Evolutionary conservation across 1,284 basidiomycete species (phyloP).

Genomic region (Laetiporus sulphureus): DNA sequence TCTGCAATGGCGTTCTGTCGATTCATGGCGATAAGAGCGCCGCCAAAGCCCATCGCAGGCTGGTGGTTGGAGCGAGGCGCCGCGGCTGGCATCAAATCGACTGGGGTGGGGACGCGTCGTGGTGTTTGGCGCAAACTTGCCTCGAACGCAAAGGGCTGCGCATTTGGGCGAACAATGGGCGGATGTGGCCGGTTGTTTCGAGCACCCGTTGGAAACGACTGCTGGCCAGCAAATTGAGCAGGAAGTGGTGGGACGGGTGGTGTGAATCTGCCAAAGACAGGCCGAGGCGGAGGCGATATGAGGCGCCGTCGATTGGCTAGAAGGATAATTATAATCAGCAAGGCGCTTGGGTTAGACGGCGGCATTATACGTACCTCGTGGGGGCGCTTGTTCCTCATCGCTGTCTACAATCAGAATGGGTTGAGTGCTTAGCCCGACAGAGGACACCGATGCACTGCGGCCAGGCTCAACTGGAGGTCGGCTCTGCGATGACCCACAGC

Average conservation of each 20-base stretch:
- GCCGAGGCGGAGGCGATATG: conserved; percentile 39
- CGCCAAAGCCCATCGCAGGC: conserved; percentile 59
- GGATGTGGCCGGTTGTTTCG: conserved; percentile 11
- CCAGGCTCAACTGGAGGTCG: conserved; percentile 1
- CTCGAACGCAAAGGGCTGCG: conserved; percentile 41
- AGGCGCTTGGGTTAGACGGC: background rate
- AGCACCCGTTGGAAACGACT: conserved; percentile 18
- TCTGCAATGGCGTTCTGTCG: conserved; percentile 21
- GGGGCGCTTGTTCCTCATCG: conserved; percentile 33
- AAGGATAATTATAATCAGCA: background rate
- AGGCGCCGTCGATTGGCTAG: conserved; percentile 20
- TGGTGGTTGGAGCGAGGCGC: conserved; percentile 47
- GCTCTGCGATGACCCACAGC: conserved; percentile 10
- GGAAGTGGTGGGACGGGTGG: conserved; percentile 36
- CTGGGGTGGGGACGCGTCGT: conserved; percentile 13
- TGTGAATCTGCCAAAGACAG: conserved; percentile 15
- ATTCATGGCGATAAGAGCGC: conserved; percentile 49
- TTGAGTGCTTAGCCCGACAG: too few species aligned
- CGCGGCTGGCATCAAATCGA: conserved; percentile 19
- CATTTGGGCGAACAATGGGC: conserved; percentile 32
- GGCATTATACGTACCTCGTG: background rate
- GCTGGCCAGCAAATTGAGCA: conserved; percentile 16
- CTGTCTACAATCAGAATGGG: conserved; percentile 30
- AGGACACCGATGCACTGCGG: background rate
- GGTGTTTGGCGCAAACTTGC: conserved; percentile 18